These are phyloP conservation scores for Arabidopsis hybrid DNA, from an alignment of 441 rosid genomes.

Conservation along the genomic window DNA sequence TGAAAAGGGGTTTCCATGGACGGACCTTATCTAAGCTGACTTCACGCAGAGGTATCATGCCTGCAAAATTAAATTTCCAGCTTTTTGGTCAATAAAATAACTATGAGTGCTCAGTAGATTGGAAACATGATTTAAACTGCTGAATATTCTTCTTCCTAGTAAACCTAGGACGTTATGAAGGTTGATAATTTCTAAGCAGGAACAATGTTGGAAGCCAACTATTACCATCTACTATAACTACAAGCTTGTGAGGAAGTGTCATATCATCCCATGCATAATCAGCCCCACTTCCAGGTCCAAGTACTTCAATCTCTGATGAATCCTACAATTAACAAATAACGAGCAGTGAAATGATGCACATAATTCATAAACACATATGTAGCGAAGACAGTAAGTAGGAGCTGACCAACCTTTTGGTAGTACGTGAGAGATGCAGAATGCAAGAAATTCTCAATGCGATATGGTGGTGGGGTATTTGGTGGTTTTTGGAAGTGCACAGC, in stretches of 20 bases:
- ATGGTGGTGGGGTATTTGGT: constrained; percentile 74
- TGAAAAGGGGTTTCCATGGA: constrained; percentile 89
- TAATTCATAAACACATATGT: constrained; percentile 19
- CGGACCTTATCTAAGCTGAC: constrained; percentile 95
- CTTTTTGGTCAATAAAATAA: constrained; percentile 26
- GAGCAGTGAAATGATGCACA: constrained; percentile 37
- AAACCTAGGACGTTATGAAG: background rate
- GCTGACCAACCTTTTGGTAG: constrained; percentile 84
- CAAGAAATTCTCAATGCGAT: constrained; percentile 89
- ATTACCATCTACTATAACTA: constrained; percentile 80
- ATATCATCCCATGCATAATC: constrained; percentile 96
- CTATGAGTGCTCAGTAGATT: constrained; percentile 13
- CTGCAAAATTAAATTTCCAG: constrained; percentile 54
- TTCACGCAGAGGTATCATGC: constrained; percentile 72
- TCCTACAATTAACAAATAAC: constrained; percentile 58
- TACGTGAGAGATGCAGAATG: constrained; percentile 70
- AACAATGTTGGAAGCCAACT: constrained; percentile 27
- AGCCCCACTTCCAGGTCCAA: constrained; percentile 69
- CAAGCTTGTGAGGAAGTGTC: constrained; percentile 89
- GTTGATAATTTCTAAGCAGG: constrained; percentile 15
- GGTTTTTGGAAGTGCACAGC: constrained; percentile 83
- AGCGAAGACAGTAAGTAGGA: constrained; percentile 38
- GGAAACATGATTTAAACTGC: too few species aligned
- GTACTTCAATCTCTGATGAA: constrained; percentile 82
- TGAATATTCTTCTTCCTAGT: background rate